Conservation (phyloP, 78 protist species). For the Dictyostelium firmibasis region DNA sequence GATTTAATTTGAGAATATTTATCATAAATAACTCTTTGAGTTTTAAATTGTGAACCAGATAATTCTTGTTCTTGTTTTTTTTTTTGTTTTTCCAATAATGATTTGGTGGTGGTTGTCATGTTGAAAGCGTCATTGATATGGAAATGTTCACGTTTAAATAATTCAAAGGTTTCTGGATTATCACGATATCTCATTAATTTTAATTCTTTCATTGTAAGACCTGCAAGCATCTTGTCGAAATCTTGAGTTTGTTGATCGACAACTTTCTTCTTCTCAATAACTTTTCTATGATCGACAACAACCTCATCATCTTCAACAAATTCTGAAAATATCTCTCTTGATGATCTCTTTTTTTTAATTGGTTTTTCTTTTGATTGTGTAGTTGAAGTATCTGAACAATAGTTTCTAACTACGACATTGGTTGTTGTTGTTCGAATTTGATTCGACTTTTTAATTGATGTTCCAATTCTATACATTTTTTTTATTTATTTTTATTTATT, state of each 20-base stretch:
- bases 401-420: neutral
- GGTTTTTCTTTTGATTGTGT: neutral
- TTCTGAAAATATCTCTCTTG: neutral
- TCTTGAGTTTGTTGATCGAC: neutral
- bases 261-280: neutral
- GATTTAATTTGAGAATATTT: conserved; percentile 20
- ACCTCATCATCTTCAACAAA: conserved; percentile 25
- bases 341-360: neutral
- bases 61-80: neutral
- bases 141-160: neutral
- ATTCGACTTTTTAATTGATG: neutral
- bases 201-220: conserved; percentile 10
- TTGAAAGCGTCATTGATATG: conserved; percentile 11
- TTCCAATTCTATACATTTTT: neutral
- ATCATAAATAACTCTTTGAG: neutral
- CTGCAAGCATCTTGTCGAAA: conserved; percentile 47
- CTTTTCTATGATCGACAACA: conserved; percentile 9
- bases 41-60: conserved; percentile 35
- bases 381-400: neutral
- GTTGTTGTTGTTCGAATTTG: neutral
- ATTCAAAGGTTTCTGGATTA: conserved; percentile 6
- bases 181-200: conserved; percentile 53
- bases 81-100: neutral
- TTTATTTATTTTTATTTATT: neutral
- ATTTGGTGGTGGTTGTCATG: neutral